phyloP scores from a whole-genome alignment of 192 early-diverging fungal species.

The Podila verticillata region DNA sequence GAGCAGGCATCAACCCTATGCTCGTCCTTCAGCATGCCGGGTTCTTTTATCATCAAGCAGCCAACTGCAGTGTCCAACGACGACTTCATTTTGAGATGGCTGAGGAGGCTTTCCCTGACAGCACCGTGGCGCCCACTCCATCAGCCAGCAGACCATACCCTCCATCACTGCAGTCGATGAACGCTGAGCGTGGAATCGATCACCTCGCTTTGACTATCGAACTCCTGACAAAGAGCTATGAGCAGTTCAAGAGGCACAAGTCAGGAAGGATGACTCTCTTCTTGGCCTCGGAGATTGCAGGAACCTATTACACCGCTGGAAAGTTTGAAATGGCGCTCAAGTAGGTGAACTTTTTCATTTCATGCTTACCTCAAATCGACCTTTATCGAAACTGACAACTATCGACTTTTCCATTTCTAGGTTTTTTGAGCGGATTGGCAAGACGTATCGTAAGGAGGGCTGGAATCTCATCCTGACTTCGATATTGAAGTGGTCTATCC shows the following conservation, averaged over 20 bases:
- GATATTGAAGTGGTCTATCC: constrained; percentile 70
- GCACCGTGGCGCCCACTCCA: constrained; percentile 16
- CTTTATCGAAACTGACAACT: not conserved
- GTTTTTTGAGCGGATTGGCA: constrained; percentile 89
- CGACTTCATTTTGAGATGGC: constrained; percentile 65
- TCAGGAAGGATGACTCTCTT: constrained; percentile 83
- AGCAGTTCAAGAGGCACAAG: constrained; percentile 82
- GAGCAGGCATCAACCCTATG: constrained; percentile 62
- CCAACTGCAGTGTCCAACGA: constrained; percentile 77
- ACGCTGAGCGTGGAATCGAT: constrained; percentile 65
- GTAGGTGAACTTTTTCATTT: constrained; percentile 21
- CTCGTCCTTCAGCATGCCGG: constrained; percentile 87
- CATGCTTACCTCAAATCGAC: too few species aligned
- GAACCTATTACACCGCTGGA: constrained; percentile 78
- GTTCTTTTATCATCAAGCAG: constrained; percentile 83
- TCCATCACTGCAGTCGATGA: constrained; percentile 47
- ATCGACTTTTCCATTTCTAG: constrained; percentile 8
- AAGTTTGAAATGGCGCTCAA: constrained; percentile 88
- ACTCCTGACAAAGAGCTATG: constrained; percentile 91
- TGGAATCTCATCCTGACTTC: constrained; percentile 79
- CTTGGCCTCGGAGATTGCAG: constrained; percentile 88
- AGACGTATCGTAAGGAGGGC: constrained; percentile 88
- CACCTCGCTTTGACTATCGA: constrained; percentile 80
- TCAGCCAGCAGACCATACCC: constrained; percentile 44
- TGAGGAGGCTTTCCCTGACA: constrained; percentile 46